Conservation (phyloP, 306 rosid genomes). For the Ammopiptanthus mongolicus region DNA sequence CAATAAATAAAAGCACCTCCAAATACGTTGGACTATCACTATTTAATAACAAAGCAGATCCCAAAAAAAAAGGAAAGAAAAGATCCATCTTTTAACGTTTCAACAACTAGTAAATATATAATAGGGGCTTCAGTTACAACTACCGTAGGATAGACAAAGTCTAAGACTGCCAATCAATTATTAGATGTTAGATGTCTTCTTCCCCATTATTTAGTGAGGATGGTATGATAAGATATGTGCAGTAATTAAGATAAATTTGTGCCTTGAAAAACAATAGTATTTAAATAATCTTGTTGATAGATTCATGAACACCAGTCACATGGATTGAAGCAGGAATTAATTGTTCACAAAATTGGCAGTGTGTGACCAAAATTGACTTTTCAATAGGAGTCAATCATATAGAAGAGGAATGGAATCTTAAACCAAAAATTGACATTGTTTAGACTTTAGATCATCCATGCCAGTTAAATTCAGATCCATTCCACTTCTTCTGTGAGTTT, state of each 20-base stretch:
- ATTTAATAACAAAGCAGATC: slow-evolving; percentile 19
- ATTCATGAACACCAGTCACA: neutral
- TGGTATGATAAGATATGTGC: neutral
- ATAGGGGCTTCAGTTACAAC: slow-evolving; percentile 24
- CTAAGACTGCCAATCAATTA: slow-evolving; percentile 17
- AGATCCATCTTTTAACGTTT: slow-evolving; percentile 7
- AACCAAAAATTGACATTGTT: slow-evolving; percentile 1
- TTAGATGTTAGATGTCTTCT: slow-evolving; percentile 27
- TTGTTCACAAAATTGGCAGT: neutral
- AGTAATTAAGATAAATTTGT: neutral
- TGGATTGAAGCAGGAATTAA: neutral
- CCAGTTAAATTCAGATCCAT: slow-evolving; percentile 35
- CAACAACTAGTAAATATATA: slow-evolving; percentile 30
- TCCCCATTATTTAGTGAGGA: slow-evolving; percentile 12
- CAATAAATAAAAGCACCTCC: slow-evolving; percentile 16
- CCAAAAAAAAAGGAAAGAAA: slow-evolving; percentile 10
- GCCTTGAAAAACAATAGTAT: neutral
- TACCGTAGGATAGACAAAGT: slow-evolving; percentile 5
- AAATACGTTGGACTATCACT: slow-evolving; percentile 14
- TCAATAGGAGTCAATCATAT: neutral
- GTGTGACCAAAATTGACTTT: slow-evolving; percentile 21
- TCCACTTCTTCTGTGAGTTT: slow-evolving; percentile 10
- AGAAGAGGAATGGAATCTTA: neutral
- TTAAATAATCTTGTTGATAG: neutral
- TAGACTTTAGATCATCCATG: neutral